phyloP scores from a whole-genome alignment of 805 yeast genomes.

The Ogataea henricii region DNA sequence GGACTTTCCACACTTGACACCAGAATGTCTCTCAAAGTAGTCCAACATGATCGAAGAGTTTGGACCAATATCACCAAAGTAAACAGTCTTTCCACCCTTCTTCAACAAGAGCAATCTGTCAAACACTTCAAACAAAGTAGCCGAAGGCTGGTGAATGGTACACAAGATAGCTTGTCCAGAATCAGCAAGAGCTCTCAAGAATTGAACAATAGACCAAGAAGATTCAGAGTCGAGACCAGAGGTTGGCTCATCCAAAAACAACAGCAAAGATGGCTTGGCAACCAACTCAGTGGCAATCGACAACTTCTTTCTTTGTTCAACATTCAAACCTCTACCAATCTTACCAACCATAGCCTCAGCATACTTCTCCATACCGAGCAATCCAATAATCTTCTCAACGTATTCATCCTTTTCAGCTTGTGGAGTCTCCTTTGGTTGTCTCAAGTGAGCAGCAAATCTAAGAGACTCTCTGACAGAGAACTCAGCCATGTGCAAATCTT shows the following conservation, averaged over 20 bases:
- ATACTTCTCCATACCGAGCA: constrained; percentile 44
- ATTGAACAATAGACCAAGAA: constrained; percentile 57
- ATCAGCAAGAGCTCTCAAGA: constrained; percentile 50
- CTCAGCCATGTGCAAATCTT: constrained; percentile 52
- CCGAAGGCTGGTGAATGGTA: constrained; percentile 57
- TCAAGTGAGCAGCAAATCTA: constrained; percentile 50
- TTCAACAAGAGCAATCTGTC: constrained; percentile 47
- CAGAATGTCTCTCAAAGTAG: constrained; percentile 56
- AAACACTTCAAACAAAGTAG: constrained; percentile 44
- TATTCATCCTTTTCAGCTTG: constrained; percentile 43
- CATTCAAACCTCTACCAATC: constrained; percentile 51
- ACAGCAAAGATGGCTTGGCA: constrained; percentile 52
- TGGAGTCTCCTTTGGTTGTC: constrained; percentile 44
- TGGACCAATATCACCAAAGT: constrained; percentile 55
- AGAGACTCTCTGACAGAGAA: constrained; percentile 54
- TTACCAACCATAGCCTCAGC: constrained; percentile 54
- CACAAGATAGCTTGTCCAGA: constrained; percentile 58
- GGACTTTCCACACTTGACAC: constrained; percentile 59
- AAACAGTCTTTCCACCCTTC: constrained; percentile 55
- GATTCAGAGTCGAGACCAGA: constrained; percentile 61
- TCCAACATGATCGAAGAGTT: constrained; percentile 45
- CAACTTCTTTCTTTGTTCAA: constrained; percentile 54
- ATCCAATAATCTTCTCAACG: constrained; percentile 43
- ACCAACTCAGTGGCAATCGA: constrained; percentile 58
- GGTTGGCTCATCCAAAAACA: constrained; percentile 62